Evolutionary conservation across 345 rosid genomes (phyloP), one percentile per base, ranked within the genome.

Genomic region (Xanthoceras sorbifolium): DNA sequence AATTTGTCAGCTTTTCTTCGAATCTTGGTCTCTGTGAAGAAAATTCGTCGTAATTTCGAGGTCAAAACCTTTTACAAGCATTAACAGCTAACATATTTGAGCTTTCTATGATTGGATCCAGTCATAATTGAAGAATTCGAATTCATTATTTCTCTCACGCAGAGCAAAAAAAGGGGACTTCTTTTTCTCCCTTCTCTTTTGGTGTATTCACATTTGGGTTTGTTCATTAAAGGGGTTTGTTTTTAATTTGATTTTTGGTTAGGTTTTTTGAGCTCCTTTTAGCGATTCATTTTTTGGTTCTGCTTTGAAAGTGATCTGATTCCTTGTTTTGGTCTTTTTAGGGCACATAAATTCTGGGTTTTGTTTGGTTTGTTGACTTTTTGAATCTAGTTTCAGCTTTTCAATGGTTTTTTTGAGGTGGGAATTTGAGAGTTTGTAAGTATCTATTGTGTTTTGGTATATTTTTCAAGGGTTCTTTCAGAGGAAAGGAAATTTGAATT

Each of bases 81-180:
- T 62, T 2, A 50, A 38, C 68, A 72, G 84, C 82, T 62, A 14
- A 29, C 57, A 61, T 34, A 75, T 69, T 9, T 67, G 38, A 64
- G 63, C 67, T 76, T 57, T 69, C 57, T 73, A 73, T 67, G 71
- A 26, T 80, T 77, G 81, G 86, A 81, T 84, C 83, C 57, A 83
- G 79, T 80, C 84, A 23, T 38, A 66, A 18, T 71, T 14, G 2
- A 74, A 62, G 20, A 23, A 22, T 69, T 82, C 77, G n/a, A 28
- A 70, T 77, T 74, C 15, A 31, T 54, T 31, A 38, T 55, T 42
- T 64, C 69, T 40, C 23, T 65, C 36, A 31, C 36, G 7, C n/a
- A 6, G 50, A 15, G n/a, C n/a, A 18, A 22, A 26, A 34, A 46
- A 22, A 48, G 20, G 28, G 9, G 38, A n/a, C 52, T 22, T 4